These are phyloP conservation scores for Pseudoturritis turrita DNA, from an alignment of 345 rosid species.

Conservation along the genomic window DNA sequence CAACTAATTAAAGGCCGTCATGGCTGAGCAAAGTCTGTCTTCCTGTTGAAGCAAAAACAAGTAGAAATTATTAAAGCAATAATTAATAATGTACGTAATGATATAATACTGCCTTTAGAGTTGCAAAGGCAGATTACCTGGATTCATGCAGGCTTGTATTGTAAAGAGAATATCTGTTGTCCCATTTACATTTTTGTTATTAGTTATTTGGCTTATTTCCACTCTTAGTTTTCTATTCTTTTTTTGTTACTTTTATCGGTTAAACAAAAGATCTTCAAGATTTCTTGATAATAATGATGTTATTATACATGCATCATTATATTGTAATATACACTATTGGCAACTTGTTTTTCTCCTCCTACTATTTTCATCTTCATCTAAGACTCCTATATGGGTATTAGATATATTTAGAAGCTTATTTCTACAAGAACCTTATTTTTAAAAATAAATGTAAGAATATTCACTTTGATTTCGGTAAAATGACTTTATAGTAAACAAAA, in stretches of 20 bases:
- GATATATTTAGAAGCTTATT: no score
- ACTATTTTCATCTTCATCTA: constrained; percentile 2
- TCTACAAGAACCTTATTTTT: no score
- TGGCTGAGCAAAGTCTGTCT: constrained; percentile 23
- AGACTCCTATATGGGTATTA: not conserved
- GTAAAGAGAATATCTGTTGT: constrained; percentile 30
- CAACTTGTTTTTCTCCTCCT: constrained; percentile 21
- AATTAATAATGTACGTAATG: not conserved
- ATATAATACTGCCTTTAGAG: constrained; percentile 15
- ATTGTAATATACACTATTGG: not conserved
- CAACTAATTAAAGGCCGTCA: constrained; percentile 18
- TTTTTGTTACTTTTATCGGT: constrained; percentile 16
- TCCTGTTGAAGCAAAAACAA: constrained; percentile 23
- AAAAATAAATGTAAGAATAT: no score
- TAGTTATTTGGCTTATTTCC: constrained; percentile 2
- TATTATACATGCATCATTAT: constrained; percentile 29
- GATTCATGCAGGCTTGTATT: constrained; percentile 28
- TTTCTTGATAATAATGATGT: constrained; percentile 29
- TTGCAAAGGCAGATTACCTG: constrained; percentile 30
- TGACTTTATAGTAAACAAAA: no score
- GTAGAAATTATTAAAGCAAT: constrained; percentile 10
- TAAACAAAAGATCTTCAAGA: constrained; percentile 27
- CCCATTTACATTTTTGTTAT: constrained; percentile 5
- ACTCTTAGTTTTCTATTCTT: not conserved
- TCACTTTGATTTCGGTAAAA: no score